Conservation (phyloP, 1,284 basidiomycete species). For the Tilletia indica region DNA sequence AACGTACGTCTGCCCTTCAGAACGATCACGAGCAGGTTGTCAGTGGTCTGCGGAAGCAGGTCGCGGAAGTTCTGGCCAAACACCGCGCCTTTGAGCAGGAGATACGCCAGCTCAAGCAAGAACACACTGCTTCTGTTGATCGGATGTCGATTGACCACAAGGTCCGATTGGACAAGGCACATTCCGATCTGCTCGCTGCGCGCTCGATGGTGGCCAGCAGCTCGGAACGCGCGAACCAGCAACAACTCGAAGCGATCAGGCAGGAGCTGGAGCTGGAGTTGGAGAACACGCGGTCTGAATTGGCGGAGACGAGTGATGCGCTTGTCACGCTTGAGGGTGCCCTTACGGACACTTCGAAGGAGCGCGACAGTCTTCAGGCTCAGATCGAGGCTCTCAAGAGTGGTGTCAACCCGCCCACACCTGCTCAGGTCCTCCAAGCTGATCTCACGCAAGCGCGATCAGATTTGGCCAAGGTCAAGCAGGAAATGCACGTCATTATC, state of each 20-base stretch:
- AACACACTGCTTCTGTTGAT: slow-evolving; percentile 20
- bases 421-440: slow-evolving; percentile 72
- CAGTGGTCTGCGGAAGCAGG: slow-evolving; percentile 9
- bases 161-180: slow-evolving; percentile 26
- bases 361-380: slow-evolving; percentile 51
- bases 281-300: slow-evolving; percentile 65
- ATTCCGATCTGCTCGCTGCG: neutral
- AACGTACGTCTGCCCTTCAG: slow-evolving; percentile 30
- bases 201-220: neutral
- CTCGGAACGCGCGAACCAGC: neutral
- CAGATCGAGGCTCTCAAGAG: slow-evolving; percentile 44
- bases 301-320: slow-evolving; percentile 55
- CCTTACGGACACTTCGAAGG: slow-evolving; percentile 54
- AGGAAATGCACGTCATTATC: slow-evolving; percentile 33
- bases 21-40: slow-evolving; percentile 37
- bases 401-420: slow-evolving; percentile 61
- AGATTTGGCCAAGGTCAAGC: slow-evolving; percentile 65
- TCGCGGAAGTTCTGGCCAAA: neutral
- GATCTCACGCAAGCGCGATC: slow-evolving; percentile 41
- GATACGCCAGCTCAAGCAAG: slow-evolving; percentile 5
- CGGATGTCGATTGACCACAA: slow-evolving; percentile 34
- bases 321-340: slow-evolving; percentile 55
- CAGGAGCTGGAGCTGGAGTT: slow-evolving; percentile 59
- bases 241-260: slow-evolving; percentile 2
- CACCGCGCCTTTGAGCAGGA: neutral